phyloP scores from a whole-genome alignment of 2,329 filamentous ascomycete genomes.

The Thelonectria blattea region DNA sequence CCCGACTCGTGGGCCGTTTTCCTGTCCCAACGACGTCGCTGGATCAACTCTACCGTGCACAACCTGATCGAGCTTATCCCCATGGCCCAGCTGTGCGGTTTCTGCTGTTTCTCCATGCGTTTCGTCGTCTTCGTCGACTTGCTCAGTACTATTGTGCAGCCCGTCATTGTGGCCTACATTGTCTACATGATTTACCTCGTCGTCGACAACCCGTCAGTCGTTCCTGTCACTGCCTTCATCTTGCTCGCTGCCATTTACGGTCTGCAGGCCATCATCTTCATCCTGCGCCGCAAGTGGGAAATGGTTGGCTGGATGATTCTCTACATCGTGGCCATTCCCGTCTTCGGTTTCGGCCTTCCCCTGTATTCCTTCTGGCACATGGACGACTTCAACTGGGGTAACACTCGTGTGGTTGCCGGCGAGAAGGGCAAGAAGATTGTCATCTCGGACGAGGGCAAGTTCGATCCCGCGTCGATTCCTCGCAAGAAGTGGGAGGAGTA shows the following conservation, averaged over 20 bases:
- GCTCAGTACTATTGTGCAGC: constrained; percentile 88
- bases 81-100: constrained; percentile 92
- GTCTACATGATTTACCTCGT: constrained; percentile 85
- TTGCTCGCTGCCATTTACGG: constrained; percentile 95
- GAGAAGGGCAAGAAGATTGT: constrained; percentile 92
- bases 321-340: constrained; percentile 87
- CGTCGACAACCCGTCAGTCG: constrained; percentile 61
- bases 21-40: constrained; percentile 96
- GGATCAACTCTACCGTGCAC: constrained; percentile 99
- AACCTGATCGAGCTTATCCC: constrained; percentile 96
- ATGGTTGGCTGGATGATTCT: constrained; percentile 99
- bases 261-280: constrained; percentile 96
- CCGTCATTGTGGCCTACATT: constrained; percentile 89
- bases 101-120: constrained; percentile 99
- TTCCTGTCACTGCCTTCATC: constrained; percentile 88
- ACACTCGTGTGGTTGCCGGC: constrained; percentile 95
- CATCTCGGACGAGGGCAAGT: constrained; percentile 96
- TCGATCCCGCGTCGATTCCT: constrained; percentile 89
- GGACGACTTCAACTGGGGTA: constrained; percentile 99
- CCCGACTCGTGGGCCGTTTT: constrained; percentile 95
- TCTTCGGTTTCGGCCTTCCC: constrained; percentile 89
- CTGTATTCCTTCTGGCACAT: constrained; percentile 99
- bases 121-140: constrained; percentile 96
- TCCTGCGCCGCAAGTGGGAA: constrained; percentile 95
- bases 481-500: constrained; percentile 99